Evolutionary conservation across 2,329 filamentous ascomycete genomes (phyloP), one percentile per base, ranked within the genome.

Genomic region (Stachybotrys elegans): DNA sequence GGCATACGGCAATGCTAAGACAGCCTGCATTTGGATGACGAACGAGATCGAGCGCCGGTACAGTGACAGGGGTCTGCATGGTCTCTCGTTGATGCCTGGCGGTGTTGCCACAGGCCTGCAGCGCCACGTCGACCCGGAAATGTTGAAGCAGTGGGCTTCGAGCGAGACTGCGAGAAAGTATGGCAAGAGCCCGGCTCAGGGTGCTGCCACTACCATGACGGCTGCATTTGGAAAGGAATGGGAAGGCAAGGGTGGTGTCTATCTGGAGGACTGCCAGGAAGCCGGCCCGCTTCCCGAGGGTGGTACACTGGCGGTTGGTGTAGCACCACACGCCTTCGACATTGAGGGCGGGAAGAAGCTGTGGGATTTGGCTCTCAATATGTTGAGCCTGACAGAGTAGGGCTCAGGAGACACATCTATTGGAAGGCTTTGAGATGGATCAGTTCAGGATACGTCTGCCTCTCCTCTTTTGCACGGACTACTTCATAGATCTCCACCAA

Each of bases 1-100:
- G 0, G 49, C 54, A 1, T 55, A 56, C 4, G 52, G 29, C 0
- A 52, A 56, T 2, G 53, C 53, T 0, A 56, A 56, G 22, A 53
- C 49, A 0, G 50, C 53, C 2, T 55, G 51, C 0, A 50, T 49
- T 4, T 54, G 55, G 27, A 56, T 56, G 45, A 51, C 44, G 0
- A 12, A 45, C 2, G 51, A 56, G 22, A 40, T 56, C 1, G 50
- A 56, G 1, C 43, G 48, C 2, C 43, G 45, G 7, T 54, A 53
- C 8, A 43, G 38, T 3, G 2, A 4, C 0, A 19, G 37, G 1
- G 51, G 54, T 0, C 8, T 56, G 0, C 54, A 54, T 8, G 45
- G 46, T 0, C 44, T 49, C 1, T 44, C 48, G 9, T 35, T 55
- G 1, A 51, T 55, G 21, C 54, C 54, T 0, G 53, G 54, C 6